Evolutionary conservation across 495 filamentous ascomycete genomes (phyloP), one percentile per base, ranked within the genome.

Genomic region (Penicillium tannophilum): DNA sequence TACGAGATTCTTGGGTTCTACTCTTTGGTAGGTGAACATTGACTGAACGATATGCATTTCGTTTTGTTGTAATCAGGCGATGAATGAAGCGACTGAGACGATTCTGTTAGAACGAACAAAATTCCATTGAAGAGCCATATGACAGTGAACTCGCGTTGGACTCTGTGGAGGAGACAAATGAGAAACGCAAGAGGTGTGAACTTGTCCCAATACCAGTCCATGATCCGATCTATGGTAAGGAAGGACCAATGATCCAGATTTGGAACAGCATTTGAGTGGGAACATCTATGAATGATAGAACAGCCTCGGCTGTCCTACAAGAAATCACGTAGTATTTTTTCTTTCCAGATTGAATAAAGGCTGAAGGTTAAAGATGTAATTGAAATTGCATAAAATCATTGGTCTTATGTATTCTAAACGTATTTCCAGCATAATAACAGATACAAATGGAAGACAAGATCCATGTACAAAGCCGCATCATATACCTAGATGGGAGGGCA

Each of bases 121-220:
- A 56, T 19, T 56, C 59, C 14, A 6, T 33, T 12, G 53, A 61
- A 4, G 28, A 56, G 46, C 52, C 39, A n/a, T 61, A 52, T 51
- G 46, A 56, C 41, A 56, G 48, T 36, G 44, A 56, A 52, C 36
- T 23, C 17, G 52, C 28, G 7, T 31, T 50, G 6, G 52, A 44
- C 10, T 55, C 52, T 2, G 35, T 52, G 8, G 52, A 51, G 19
- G 52, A 55, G 11, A 60, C 52, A 17, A 42, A 60, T 24, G 11
- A 30, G 6, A 50, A 55, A 31, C 48, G 52, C 30, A 39, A 51
- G 20, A 45, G 7, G 17, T 45, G 42, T 19, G 17, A 45, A 16
- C n/a, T 46, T 0, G 52, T 60, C 12, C 43, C 58, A 31, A n/a
- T 55, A 2, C 58, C 58, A 7, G 30, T 55, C 2, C 20, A 23